These are phyloP conservation scores for Lathyrus aphaca DNA, from an alignment of 306 rosid genomes.

Conservation along the genomic window DNA sequence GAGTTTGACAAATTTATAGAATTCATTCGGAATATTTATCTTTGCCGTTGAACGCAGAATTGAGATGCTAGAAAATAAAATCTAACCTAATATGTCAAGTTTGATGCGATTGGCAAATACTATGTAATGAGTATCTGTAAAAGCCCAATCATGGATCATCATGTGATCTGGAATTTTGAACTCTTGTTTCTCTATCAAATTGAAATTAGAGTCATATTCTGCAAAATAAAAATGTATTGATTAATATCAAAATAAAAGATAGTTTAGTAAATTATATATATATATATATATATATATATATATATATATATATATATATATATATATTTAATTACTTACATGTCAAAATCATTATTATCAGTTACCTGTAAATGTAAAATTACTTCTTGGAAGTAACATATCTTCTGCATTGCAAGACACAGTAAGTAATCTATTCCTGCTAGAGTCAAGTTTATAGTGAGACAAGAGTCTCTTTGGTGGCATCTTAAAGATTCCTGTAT, in stretches of 20 bases:
- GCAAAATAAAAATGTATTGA: slow-evolving; percentile 1
- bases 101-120: slow-evolving; percentile 87
- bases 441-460: slow-evolving; percentile 77
- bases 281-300: no score
- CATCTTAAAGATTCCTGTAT: slow-evolving; percentile 87
- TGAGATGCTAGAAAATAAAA: background rate
- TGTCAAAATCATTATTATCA: background rate
- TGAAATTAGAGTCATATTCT: slow-evolving; percentile 75
- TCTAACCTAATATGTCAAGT: slow-evolving; percentile 73
- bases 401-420: slow-evolving; percentile 95
- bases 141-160: slow-evolving; percentile 98
- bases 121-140: slow-evolving; percentile 74
- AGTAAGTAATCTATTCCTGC: slow-evolving; percentile 58
- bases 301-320: no score
- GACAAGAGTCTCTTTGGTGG: slow-evolving; percentile 87
- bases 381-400: slow-evolving; percentile 81
- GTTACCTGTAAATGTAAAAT: slow-evolving; percentile 73
- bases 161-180: slow-evolving; percentile 76
- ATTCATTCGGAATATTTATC: no score
- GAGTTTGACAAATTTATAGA: no score
- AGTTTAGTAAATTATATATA: no score
- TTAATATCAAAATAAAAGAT: background rate
- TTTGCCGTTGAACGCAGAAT: no score
- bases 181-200: slow-evolving; percentile 57
- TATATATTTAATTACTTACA: background rate